These are phyloP conservation scores for Vigna trinervia DNA, from an alignment of 306 rosid genomes.

Conservation along the genomic window DNA sequence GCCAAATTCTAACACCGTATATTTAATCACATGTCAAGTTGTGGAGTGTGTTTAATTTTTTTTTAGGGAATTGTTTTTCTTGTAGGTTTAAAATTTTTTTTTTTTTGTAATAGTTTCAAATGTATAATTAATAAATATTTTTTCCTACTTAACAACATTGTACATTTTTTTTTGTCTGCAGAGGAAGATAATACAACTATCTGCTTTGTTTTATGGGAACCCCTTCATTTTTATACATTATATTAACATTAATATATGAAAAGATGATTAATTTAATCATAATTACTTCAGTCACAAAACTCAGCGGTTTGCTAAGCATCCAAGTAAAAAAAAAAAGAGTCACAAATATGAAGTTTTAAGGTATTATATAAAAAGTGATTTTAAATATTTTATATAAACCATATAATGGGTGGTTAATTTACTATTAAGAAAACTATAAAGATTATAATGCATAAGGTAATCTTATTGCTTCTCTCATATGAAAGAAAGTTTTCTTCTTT, in stretches of 20 bases:
- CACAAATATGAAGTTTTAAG: too few species aligned
- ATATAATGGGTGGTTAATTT: neutral
- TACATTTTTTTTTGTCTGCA: neutral
- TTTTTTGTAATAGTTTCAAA: too few species aligned
- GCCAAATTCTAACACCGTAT: too few species aligned
- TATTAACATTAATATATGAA: neutral
- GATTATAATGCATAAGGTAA: constrained; percentile 12
- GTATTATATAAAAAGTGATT: too few species aligned
- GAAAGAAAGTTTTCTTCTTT: neutral
- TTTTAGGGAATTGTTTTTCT: too few species aligned
- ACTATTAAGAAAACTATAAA: constrained; percentile 4
- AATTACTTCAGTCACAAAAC: neutral
- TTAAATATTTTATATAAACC: neutral
- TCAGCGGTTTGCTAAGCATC: neutral
- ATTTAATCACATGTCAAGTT: too few species aligned
- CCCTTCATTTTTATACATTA: neutral
- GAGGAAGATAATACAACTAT: neutral
- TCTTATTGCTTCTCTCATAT: neutral
- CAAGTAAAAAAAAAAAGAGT: too few species aligned
- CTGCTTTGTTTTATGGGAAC: neutral
- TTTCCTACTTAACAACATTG: too few species aligned
- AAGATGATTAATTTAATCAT: neutral
- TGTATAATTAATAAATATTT: too few species aligned
- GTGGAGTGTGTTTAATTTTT: too few species aligned
- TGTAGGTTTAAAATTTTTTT: too few species aligned